A percentile compares a stretch with the other conserved stretches of the same genome.
Evolutionary conservation across 805 yeast species (phyloP).

Genomic region (Metschnikowia orientalis): DNA sequence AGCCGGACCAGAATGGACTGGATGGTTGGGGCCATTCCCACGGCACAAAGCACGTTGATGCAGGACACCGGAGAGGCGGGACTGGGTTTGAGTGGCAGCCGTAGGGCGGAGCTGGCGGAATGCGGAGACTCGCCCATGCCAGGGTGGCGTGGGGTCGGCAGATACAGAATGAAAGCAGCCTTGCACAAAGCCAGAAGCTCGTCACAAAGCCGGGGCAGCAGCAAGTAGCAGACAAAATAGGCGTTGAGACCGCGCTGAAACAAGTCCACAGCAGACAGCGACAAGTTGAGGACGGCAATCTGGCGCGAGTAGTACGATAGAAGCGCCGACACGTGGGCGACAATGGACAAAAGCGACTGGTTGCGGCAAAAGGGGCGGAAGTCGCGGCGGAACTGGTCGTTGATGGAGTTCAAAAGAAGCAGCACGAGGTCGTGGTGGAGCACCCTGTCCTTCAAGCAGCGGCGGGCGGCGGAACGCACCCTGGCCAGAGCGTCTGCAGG

Average conservation of each 20-base stretch:
- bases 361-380: conserved; percentile 9
- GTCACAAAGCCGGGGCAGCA: conserved; percentile 5
- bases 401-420: conserved; percentile 32
- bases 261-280: conserved; percentile 17
- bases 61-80: too few species aligned
- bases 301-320: conserved; percentile 23
- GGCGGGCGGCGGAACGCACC: conserved; percentile 32
- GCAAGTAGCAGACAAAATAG: conserved; percentile 22
- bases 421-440: conserved; percentile 32
- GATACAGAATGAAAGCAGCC: conserved; percentile 1
- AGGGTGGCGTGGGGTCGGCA: too few species aligned
- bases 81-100: too few species aligned
- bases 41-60: too few species aligned
- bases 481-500: conserved; percentile 32
- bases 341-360: conserved; percentile 3
- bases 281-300: conserved; percentile 22
- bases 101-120: too few species aligned
- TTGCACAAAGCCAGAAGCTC: conserved; percentile 7
- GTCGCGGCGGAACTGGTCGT: conserved; percentile 16
- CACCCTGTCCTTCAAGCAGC: conserved; percentile 32
- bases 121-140: too few species aligned
- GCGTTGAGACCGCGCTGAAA: conserved; percentile 29
- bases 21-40: conserved; percentile 14
- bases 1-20: conserved; percentile 31
- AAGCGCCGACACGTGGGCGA: conserved; percentile 17